Evolutionary conservation across 148 eudicot genomes (phyloP).

Genomic region (Silene conica): DNA sequence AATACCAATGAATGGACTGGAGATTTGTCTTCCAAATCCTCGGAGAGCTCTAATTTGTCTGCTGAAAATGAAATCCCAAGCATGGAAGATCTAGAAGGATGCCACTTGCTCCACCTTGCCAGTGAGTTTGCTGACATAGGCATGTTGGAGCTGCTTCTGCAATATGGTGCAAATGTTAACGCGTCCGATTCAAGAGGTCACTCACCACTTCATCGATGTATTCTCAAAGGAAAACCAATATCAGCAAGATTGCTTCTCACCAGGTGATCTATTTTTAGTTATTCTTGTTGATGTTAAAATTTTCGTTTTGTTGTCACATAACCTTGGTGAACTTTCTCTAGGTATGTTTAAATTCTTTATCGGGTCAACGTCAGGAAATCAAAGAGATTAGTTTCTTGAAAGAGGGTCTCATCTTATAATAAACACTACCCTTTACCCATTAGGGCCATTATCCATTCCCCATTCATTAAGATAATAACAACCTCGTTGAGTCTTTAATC

Average conservation of each 20-base stretch:
- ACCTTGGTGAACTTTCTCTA: background rate
- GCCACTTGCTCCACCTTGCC: conserved; percentile 89
- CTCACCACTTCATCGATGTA: conserved; percentile 84
- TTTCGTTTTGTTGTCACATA: background rate
- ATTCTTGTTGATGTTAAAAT: background rate
- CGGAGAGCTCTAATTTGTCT: conserved; percentile 38
- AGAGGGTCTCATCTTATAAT: background rate
- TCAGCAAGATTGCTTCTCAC: conserved; percentile 70
- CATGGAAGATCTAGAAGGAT: conserved; percentile 60
- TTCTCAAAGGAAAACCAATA: conserved; percentile 55
- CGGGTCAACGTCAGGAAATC: background rate
- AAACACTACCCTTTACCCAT: background rate
- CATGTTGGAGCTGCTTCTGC: conserved; percentile 92
- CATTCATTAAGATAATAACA: no score
- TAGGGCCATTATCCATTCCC: background rate
- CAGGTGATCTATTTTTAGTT: conserved; percentile 42
- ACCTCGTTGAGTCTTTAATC: no score
- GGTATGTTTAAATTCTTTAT: background rate
- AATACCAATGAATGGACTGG: conserved; percentile 39
- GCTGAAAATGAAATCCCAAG: conserved; percentile 48
- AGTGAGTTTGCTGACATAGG: conserved; percentile 93
- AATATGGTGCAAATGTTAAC: conserved; percentile 89
- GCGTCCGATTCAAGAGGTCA: conserved; percentile 63
- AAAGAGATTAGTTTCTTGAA: background rate
- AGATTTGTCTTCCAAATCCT: conserved; percentile 34